These are phyloP conservation scores for Rhodotorula sp. DNA, from an alignment of 1,284 basidiomycete genomes.

Conservation along the genomic window DNA sequence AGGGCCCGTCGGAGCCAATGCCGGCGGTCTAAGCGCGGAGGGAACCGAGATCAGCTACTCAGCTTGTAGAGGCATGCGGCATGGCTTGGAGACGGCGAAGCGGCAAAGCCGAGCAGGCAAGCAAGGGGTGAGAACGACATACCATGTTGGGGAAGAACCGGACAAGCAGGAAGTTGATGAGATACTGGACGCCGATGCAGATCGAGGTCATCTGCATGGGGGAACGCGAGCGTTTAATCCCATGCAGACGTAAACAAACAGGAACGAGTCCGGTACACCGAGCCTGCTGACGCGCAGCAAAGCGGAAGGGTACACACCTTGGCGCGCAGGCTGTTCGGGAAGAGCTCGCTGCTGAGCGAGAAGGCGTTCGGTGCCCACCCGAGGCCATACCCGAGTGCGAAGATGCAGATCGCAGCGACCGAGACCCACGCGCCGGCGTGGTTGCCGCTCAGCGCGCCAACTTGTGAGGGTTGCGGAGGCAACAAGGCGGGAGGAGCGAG, in stretches of 20 bases:
- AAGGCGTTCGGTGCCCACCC: constrained; percentile 33
- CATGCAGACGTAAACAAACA: neutral
- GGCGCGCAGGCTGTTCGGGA: constrained; percentile 31
- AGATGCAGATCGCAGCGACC: constrained; percentile 27
- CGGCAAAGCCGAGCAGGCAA: too few species aligned
- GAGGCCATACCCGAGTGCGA: constrained; percentile 33
- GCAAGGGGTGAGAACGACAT: too few species aligned
- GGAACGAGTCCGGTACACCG: too few species aligned
- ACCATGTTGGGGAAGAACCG: constrained; percentile 37
- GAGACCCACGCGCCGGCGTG: constrained; percentile 29
- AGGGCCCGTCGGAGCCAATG: neutral
- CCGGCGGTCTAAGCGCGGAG: neutral
- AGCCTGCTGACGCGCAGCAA: too few species aligned
- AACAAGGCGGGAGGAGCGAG: too few species aligned
- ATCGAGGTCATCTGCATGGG: neutral
- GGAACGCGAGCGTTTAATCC: neutral
- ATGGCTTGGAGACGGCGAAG: too few species aligned
- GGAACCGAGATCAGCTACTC: too few species aligned
- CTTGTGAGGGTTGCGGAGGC: neutral
- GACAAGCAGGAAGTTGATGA: constrained; percentile 33
- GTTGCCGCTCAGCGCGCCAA: constrained; percentile 26
- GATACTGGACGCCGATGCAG: constrained; percentile 12
- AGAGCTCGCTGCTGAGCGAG: constrained; percentile 26
- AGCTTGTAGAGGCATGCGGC: too few species aligned
- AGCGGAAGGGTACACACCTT: constrained; percentile 6